Conservation (phyloP, 2,329 filamentous ascomycete species). For the Pseudogymnoascus sp. region DNA sequence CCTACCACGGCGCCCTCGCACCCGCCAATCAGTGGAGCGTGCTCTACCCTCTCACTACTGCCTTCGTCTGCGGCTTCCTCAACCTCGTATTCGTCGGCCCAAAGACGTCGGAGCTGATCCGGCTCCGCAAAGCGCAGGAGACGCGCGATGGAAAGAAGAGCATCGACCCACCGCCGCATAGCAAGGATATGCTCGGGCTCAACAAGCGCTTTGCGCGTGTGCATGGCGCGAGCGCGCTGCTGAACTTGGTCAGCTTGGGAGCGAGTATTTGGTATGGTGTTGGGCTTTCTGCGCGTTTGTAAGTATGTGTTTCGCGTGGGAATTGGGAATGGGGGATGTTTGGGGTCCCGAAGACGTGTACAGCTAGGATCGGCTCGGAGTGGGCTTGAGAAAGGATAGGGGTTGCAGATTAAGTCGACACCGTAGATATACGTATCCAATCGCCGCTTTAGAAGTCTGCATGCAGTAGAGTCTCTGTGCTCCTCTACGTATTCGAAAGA, state of each 20-base stretch:
- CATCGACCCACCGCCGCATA: conserved; percentile 71
- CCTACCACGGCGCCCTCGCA: conserved; percentile 45
- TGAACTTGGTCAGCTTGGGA: conserved; percentile 66
- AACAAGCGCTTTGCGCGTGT: conserved; percentile 73
- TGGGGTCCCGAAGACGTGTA: neutral
- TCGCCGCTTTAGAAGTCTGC: neutral
- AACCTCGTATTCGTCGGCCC: conserved; percentile 71
- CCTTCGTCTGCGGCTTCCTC: conserved; percentile 60
- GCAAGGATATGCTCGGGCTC: conserved; percentile 70
- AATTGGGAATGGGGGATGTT: neutral
- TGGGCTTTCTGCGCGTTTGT: conserved; percentile 42
- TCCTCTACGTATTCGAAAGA: neutral
- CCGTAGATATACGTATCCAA: neutral
- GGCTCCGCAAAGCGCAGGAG: conserved; percentile 72
- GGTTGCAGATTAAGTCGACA: neutral
- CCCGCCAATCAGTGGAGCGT: conserved; percentile 55
- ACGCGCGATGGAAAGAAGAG: conserved; percentile 83
- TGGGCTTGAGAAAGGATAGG: neutral
- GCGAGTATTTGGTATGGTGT: conserved; percentile 72
- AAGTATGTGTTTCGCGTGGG: conserved; percentile 1
- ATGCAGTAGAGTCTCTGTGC: neutral
- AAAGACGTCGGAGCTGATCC: conserved; percentile 66
- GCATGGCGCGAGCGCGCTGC: conserved; percentile 72
- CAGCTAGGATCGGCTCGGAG: neutral
- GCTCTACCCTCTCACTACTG: conserved; percentile 59